Base-by-base conservation (phyloP, 2,329 filamentous ascomycete species). In the Phyllosticta paracitricarpa region DNA sequence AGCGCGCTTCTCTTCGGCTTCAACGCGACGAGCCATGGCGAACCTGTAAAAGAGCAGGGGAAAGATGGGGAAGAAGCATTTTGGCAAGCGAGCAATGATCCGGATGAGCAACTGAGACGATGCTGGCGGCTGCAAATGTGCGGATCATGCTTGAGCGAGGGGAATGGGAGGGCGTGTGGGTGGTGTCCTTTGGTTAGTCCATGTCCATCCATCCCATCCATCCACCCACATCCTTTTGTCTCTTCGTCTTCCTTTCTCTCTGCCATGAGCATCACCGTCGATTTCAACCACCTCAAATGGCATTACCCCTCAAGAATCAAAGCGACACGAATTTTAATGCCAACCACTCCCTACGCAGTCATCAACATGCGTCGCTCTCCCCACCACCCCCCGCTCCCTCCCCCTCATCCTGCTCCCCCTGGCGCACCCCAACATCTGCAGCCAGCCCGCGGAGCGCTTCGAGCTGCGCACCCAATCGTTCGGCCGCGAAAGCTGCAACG, bases 151-250 rank as follows among this genome's bases (percentile, higher is more conserved):
- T 64, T 68, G 24, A 63, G 67, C 57, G 63, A 69, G 52, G 62
- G 65, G 56, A 1, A 35, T 51, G 53, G 53, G 54, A 48, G 40
- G 5, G 6, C 40, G 10, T 79, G 77, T 63, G 76, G 76, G 24
- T 78, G 77, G 77, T 79, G 77, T 66, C 72, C 76, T 0, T 72
- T 73, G 40, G 74, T 76, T 63, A 66, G 73, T 72, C 12, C n/a
- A n/a, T n/a, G n/a, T n/a, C n/a, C 19, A 22, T 22, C 19, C 19
- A 22, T 22, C 19, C 19, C 19, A 22, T 22, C 19, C 19, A 22
- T 22, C 14, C 5, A 6, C 7, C 28, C 28, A 30, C 28, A 5
- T 8, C 4, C 26, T 28, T 30, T 30, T 6, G 28, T 8, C 28
- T 30, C 9, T 2, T 8, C 3, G 5, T 4, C 28, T 30, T 8